Conservation (phyloP, 2,329 filamentous ascomycete species). For the Colletotrichum sp. region DNA sequence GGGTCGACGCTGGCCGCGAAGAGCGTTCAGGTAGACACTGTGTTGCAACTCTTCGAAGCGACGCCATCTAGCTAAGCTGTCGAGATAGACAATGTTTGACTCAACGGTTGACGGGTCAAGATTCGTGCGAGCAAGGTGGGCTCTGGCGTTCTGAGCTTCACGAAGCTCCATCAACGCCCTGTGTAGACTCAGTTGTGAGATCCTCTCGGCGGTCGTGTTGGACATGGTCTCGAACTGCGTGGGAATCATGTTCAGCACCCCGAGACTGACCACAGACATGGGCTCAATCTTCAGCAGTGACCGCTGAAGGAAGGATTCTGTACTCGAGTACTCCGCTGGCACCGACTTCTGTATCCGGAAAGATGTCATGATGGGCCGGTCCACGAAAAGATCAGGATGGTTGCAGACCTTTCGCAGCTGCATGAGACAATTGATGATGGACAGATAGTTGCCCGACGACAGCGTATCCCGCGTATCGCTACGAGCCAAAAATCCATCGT, state of each 20-base stretch:
- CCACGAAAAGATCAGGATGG: slow-evolving; percentile 95
- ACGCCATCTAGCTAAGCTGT: slow-evolving; percentile 72
- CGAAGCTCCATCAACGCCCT: slow-evolving; percentile 72
- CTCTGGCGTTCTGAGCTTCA: slow-evolving; percentile 69
- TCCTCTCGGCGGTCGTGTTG: slow-evolving; percentile 54
- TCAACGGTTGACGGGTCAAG: slow-evolving; percentile 72
- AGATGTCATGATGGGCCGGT: slow-evolving; percentile 94
- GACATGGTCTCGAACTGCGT: slow-evolving; percentile 73
- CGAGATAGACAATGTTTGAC: slow-evolving; percentile 74
- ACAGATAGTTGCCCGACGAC: slow-evolving; percentile 92
- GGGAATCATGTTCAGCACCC: slow-evolving; percentile 81
- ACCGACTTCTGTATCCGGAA: slow-evolving; percentile 89
- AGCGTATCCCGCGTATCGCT: slow-evolving; percentile 89
- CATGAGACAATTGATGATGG: slow-evolving; percentile 98
- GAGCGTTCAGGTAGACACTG: slow-evolving; percentile 79
- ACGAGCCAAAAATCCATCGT: slow-evolving; percentile 93
- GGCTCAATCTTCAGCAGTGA: slow-evolving; percentile 67
- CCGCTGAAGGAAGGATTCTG: slow-evolving; percentile 72
- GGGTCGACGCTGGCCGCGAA: slow-evolving; percentile 80
- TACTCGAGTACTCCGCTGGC: slow-evolving; percentile 74
- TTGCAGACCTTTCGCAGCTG: slow-evolving; percentile 98
- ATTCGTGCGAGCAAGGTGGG: slow-evolving; percentile 58
- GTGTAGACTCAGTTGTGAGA: slow-evolving; percentile 73
- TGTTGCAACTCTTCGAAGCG: slow-evolving; percentile 82
- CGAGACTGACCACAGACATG: slow-evolving; percentile 71